These are phyloP conservation scores for Clonostachys byssicola DNA, from an alignment of 2,329 filamentous ascomycete species.

Conservation along the genomic window DNA sequence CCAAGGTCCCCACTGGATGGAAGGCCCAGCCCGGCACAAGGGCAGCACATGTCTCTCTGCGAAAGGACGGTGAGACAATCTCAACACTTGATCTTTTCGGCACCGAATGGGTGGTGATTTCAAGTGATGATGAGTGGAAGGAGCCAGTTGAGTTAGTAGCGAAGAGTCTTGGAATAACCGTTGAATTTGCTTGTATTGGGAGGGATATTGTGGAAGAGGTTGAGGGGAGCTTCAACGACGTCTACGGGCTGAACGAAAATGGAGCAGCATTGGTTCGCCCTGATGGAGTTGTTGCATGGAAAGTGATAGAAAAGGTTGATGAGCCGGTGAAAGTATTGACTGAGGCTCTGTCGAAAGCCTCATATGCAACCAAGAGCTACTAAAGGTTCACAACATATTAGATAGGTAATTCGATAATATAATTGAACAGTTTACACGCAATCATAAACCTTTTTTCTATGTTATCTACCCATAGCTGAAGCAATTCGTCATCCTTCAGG, in stretches of 20 bases:
- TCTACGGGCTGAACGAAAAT: neutral
- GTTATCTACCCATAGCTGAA: too few species aligned
- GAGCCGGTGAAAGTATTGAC: neutral
- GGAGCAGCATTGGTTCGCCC: neutral
- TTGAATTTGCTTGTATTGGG: neutral
- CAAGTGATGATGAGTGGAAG: neutral
- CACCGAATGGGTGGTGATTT: neutral
- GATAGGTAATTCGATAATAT: too few species aligned
- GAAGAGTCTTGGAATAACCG: neutral
- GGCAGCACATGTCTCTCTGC: constrained; percentile 10
- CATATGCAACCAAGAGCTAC: too few species aligned
- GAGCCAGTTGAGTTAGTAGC: neutral
- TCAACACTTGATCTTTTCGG: constrained; percentile 1
- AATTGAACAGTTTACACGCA: too few species aligned
- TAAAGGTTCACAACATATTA: too few species aligned
- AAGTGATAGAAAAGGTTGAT: neutral
- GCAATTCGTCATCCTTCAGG: too few species aligned
- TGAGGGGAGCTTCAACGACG: neutral
- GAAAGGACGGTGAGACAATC: neutral
- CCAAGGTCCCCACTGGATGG: constrained; percentile 12
- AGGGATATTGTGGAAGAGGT: neutral
- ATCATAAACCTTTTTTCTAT: too few species aligned
- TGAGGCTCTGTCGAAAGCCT: too few species aligned
- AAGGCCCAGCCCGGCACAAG: constrained; percentile 12
- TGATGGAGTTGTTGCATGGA: constrained; percentile 1